These are phyloP conservation scores for Trametes coccinea DNA, from an alignment of 768 basidiomycete species.

Conservation along the genomic window DNA sequence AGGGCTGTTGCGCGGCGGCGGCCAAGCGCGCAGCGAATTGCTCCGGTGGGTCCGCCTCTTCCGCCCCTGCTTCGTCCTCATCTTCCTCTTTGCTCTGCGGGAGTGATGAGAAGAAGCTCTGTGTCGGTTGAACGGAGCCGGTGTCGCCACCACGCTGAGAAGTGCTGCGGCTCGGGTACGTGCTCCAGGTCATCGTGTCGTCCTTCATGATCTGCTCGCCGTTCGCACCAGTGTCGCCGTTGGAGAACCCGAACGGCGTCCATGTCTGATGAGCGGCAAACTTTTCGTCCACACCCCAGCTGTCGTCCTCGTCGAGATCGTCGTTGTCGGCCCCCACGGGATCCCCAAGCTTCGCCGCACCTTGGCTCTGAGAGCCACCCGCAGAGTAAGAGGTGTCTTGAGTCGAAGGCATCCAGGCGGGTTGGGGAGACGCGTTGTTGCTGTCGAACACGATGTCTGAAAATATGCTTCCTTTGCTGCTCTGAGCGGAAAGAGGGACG, in stretches of 20 bases:
- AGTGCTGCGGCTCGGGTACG: constrained; percentile 50
- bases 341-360: constrained; percentile 1
- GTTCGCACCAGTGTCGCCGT: constrained; percentile 20
- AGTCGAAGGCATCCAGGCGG: constrained; percentile 58
- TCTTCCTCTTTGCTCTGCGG: constrained; percentile 15
- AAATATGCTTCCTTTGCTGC: constrained; percentile 51
- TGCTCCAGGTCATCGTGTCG: constrained; percentile 78
- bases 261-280: constrained; percentile 55
- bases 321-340: constrained; percentile 24
- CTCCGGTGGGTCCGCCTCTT: constrained; percentile 27
- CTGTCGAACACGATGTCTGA: constrained; percentile 56
- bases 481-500: constrained; percentile 46
- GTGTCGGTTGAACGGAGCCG: constrained; percentile 10
- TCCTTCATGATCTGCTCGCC: constrained; percentile 40
- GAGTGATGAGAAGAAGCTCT: constrained; percentile 16
- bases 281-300: constrained; percentile 75
- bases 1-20: constrained; percentile 10
- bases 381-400: constrained; percentile 60
- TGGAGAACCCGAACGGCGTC: constrained; percentile 55
- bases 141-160: constrained; percentile 31
- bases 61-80: constrained; percentile 27
- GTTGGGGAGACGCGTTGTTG: constrained; percentile 36
- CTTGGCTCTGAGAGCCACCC: constrained; percentile 22
- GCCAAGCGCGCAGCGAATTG: constrained; percentile 13
- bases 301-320: constrained; percentile 62